Evolutionary conservation across 257 asterid species (phyloP).

Genomic region (Verbena officinalis): DNA sequence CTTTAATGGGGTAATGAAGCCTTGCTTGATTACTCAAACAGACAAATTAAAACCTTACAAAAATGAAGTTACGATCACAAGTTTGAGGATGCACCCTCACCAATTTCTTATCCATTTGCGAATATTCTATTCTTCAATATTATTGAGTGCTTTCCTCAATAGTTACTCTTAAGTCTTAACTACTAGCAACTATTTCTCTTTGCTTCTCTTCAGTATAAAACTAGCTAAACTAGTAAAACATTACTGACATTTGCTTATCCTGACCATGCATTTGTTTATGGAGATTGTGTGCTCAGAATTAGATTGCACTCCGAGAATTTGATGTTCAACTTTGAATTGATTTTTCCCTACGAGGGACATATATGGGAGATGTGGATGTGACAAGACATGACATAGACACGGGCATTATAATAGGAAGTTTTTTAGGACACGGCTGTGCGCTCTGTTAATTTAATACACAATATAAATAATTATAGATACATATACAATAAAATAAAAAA

Average conservation of each 20-base stretch:
- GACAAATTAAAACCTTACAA: neutral
- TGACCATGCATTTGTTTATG: neutral
- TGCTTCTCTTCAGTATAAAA: neutral
- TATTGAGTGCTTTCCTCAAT: neutral
- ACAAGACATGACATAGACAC: too few species aligned
- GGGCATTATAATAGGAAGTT: too few species aligned
- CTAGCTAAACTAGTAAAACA: neutral
- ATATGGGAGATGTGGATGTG: too few species aligned
- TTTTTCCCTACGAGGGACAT: too few species aligned
- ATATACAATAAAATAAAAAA: too few species aligned
- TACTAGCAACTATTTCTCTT: neutral
- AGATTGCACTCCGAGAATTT: neutral
- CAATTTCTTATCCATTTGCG: neutral
- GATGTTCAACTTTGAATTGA: constrained; percentile 1
- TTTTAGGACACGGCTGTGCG: too few species aligned
- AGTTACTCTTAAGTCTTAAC: neutral
- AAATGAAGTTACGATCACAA: neutral
- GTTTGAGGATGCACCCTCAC: neutral
- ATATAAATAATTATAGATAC: too few species aligned
- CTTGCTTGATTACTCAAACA: neutral
- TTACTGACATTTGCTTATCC: neutral
- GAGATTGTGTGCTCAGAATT: neutral
- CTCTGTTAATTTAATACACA: too few species aligned
- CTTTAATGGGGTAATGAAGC: neutral
- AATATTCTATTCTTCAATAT: neutral